phyloP scores from a whole-genome alignment of 2,329 filamentous ascomycete genomes.

The Apiospora phragmitis region DNA sequence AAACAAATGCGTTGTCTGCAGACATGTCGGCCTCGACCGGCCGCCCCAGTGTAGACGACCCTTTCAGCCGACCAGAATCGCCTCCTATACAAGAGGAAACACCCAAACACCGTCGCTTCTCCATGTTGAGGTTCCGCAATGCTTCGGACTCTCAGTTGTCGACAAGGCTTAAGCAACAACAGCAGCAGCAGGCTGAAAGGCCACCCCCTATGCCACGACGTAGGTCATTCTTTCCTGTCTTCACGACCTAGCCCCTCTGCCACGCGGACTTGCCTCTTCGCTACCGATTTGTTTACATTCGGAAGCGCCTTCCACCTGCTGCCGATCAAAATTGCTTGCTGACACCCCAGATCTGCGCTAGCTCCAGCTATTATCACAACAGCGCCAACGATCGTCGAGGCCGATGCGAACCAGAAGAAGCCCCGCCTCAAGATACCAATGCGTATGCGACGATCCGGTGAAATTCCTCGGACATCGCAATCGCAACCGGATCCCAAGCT shows the following conservation, averaged over 20 bases:
- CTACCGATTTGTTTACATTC: slow-evolving; percentile 12
- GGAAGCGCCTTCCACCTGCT: not conserved
- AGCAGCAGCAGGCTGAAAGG: slow-evolving; percentile 59
- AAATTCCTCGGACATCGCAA: slow-evolving; percentile 41
- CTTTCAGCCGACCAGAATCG: slow-evolving; percentile 41
- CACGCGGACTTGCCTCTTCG: not conserved
- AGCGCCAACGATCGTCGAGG: slow-evolving; percentile 70
- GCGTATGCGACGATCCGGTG: slow-evolving; percentile 53
- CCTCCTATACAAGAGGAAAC: slow-evolving; percentile 57
- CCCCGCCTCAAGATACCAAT: slow-evolving; percentile 56
- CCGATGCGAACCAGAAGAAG: slow-evolving; percentile 51
- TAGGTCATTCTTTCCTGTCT: slow-evolving; percentile 37
- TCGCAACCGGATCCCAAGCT: slow-evolving; percentile 21
- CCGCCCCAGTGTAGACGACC: slow-evolving; percentile 27
- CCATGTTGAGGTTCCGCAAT: slow-evolving; percentile 82
- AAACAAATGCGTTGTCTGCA: slow-evolving; percentile 17
- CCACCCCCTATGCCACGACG: slow-evolving; percentile 59
- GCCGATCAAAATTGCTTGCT: slow-evolving; percentile 18
- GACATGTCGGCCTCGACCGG: slow-evolving; percentile 19
- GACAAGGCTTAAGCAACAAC: slow-evolving; percentile 55
- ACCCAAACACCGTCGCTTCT: slow-evolving; percentile 61
- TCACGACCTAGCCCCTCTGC: not conserved
- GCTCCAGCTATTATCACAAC: slow-evolving; percentile 85
- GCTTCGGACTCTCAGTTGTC: slow-evolving; percentile 91
- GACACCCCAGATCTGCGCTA: slow-evolving; percentile 32